Conservation (phyloP, 768 basidiomycete species). For the Pleurotus eryngii region DNA sequence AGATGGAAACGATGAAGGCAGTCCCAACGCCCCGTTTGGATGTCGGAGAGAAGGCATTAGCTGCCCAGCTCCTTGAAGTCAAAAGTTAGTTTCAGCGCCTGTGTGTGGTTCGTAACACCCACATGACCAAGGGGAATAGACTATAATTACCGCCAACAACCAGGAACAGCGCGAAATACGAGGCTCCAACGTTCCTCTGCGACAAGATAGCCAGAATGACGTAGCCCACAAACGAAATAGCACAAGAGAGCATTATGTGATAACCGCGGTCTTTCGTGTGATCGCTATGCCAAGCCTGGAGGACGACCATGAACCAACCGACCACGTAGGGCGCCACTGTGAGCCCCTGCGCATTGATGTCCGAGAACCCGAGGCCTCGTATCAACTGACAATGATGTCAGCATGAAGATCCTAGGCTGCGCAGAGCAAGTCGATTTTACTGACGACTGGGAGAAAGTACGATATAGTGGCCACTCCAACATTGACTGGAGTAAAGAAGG, state of each 20-base stretch:
- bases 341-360: conserved; percentile 55
- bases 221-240: conserved; percentile 48
- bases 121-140: conserved; percentile 59
- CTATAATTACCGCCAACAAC: conserved; percentile 54
- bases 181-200: conserved; percentile 48
- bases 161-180: conserved; percentile 57
- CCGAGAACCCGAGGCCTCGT: conserved; percentile 51
- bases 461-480: conserved; percentile 54
- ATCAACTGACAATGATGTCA: conserved; percentile 36
- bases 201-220: conserved; percentile 49
- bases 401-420: background rate
- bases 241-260: conserved; percentile 50
- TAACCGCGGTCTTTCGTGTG: conserved; percentile 50
- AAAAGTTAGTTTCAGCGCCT: background rate
- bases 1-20: conserved; percentile 57
- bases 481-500: conserved; percentile 35
- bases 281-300: conserved; percentile 56
- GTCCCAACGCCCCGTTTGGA: conserved; percentile 60
- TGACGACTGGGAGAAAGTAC: conserved; percentile 53
- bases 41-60: conserved; percentile 55
- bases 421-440: conserved; percentile 2
- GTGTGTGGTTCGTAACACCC: conserved; percentile 13
- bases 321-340: conserved; percentile 56
- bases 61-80: conserved; percentile 53
- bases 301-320: conserved; percentile 53